Evolutionary conservation across 768 basidiomycete species (phyloP), one percentile per base, ranked within the genome.

Genomic region (Tylopilus vinaceipallidus): DNA sequence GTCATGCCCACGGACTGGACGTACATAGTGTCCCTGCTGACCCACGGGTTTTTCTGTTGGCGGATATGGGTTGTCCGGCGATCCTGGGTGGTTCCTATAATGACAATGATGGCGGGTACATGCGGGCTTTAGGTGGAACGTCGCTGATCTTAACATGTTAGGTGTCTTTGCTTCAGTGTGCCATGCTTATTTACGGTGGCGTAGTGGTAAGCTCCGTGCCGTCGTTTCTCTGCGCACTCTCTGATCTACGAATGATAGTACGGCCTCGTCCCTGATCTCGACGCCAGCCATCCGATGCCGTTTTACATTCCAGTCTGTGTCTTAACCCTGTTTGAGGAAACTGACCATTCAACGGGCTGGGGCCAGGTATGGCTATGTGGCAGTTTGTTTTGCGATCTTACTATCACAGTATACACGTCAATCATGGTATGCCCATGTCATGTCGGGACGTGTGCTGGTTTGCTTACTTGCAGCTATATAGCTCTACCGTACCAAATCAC

Each of bases 381-480:
- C 24, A 55, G 33, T 32, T 33, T 51, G 20, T 43, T 52, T 32
- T 57, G 50, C 38, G 46, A 57, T 57, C 11, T 36, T 17, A 42
- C 23, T 33, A 57, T 52, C 19, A 44, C 54, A n/a, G 42, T 40
- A 8, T 56, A 42, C 45, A 55, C 49, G 53, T 49, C 36, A 9
- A 8, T n/a, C 19, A 33, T 24, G 13, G 53, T 50, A 44, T 30
- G 30, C 10, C 27, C n/a, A 10, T 4, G 26, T 27, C 26, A 10
- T n/a, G n/a, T n/a, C n/a, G n/a, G n/a, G n/a, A n/a, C n/a, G n/a
- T n/a, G n/a, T n/a, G n/a, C n/a, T n/a, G n/a, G n/a, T n/a, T n/a
- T 27, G 26, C 26, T 27, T 10, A 27, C 26, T 4, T 10, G 26
- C 26, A 27, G 6, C 26, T 27, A 5, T 27, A 10, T 27, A 50